A percentile compares a stretch with the other conserved stretches of the same genome.
phyloP scores from a whole-genome alignment of 352 stramenopile species.

The Pythium phragmitis region DNA sequence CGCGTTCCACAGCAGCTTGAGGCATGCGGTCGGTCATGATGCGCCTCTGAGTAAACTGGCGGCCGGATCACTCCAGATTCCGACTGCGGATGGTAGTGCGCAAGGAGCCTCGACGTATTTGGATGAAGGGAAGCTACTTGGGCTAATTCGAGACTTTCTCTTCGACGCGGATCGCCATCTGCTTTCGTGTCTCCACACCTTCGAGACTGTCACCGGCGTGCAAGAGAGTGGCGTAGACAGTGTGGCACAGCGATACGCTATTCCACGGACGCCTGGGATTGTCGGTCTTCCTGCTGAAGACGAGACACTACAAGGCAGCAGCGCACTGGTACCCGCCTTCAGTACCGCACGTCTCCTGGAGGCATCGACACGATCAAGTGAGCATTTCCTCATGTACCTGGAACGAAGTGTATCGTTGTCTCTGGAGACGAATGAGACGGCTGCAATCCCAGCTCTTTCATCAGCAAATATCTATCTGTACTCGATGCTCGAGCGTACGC shows the following conservation, averaged over 20 bases:
- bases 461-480: slow-evolving; percentile 80
- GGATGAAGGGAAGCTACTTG: slow-evolving; percentile 66
- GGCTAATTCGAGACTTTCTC: slow-evolving; percentile 70
- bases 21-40: slow-evolving; percentile 70
- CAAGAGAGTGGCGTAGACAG: slow-evolving; percentile 44
- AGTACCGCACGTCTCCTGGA: slow-evolving; percentile 77
- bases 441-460: slow-evolving; percentile 32
- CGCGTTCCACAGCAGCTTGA: slow-evolving; percentile 64
- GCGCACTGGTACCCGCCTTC: slow-evolving; percentile 67
- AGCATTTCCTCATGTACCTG: slow-evolving; percentile 88
- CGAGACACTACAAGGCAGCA: slow-evolving; percentile 19
- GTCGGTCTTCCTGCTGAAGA: slow-evolving; percentile 32
- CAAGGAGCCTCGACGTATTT: slow-evolving; percentile 43
- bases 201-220: slow-evolving; percentile 69
- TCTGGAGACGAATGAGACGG: background rate
- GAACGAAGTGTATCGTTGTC: slow-evolving; percentile 29
- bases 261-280: slow-evolving; percentile 35
- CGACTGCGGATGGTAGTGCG: slow-evolving; percentile 27
- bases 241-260: background rate
- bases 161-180: slow-evolving; percentile 81
- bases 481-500: slow-evolving; percentile 82
- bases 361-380: slow-evolving; percentile 58
- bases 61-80: background rate
- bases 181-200: slow-evolving; percentile 79
- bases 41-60: slow-evolving; percentile 45